Percentiles rank a stretch among this genome's conserved stretches.
Conservation (phyloP, 805 yeast species). For the Torulaspora maleeae region DNA sequence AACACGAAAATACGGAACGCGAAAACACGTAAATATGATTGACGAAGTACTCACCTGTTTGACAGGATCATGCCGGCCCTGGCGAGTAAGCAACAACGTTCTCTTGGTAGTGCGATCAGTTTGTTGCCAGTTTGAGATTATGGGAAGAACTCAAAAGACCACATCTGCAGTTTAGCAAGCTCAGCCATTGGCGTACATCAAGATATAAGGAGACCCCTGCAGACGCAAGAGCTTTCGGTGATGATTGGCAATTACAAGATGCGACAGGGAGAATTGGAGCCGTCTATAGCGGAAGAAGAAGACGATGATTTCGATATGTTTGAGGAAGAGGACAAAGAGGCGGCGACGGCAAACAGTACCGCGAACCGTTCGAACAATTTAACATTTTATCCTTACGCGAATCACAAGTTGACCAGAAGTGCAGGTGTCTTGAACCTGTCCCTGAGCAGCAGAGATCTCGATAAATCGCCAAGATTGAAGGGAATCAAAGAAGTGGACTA, state of each 20-base stretch:
- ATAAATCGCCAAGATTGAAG: constrained; percentile 7
- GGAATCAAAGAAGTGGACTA: constrained; percentile 17
- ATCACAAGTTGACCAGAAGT: constrained; percentile 44
- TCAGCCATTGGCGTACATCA: too few relatives aligned
- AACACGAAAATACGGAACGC: constrained; percentile 10
- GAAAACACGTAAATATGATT: constrained; percentile 9
- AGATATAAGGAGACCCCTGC: too few relatives aligned
- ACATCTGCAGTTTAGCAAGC: too few relatives aligned
- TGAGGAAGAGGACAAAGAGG: constrained; percentile 5
- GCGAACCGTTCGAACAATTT: constrained; percentile 21
- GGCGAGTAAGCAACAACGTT: neutral
- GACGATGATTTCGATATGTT: constrained; percentile 18
- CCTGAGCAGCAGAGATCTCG: constrained; percentile 35
- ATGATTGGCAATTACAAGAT: constrained; percentile 9
- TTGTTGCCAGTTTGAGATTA: neutral
- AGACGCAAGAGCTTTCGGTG: neutral
- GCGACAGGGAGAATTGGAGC: constrained; percentile 3
- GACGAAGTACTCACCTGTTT: neutral
- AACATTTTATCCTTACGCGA: constrained; percentile 30
- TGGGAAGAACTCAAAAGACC: neutral
- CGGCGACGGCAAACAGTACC: neutral
- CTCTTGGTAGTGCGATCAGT: neutral
- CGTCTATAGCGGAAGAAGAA: constrained; percentile 11
- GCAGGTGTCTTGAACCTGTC: constrained; percentile 49
- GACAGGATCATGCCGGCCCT: neutral